Percentiles rank a stretch among this genome's conserved stretches.
Conservation (phyloP, 2,329 filamentous ascomycete genomes). For the Penicillium olsonii region DNA sequence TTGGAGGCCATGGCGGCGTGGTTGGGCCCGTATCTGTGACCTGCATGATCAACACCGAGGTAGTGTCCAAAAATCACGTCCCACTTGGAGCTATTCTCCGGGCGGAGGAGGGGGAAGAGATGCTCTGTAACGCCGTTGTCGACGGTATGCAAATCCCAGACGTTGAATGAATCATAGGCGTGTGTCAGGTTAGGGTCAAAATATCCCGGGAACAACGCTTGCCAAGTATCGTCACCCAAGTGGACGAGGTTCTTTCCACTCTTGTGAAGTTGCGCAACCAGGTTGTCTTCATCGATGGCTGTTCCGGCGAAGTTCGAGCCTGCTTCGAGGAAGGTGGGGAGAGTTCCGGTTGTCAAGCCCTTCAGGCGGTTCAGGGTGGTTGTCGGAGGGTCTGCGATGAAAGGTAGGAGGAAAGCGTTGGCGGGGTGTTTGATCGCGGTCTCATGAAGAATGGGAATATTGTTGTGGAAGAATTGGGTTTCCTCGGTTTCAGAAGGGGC, state of each 20-base stretch:
- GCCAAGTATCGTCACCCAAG: constrained; percentile 97
- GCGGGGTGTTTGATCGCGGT: constrained; percentile 71
- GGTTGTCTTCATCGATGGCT: constrained; percentile 89
- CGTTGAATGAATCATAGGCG: constrained; percentile 96
- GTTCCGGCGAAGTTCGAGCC: constrained; percentile 95
- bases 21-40: constrained; percentile 91
- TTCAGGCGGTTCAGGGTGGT: constrained; percentile 90
- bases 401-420: constrained; percentile 87
- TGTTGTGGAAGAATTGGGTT: constrained; percentile 76
- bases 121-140: constrained; percentile 94
- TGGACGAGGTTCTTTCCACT: constrained; percentile 81
- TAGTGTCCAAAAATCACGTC: constrained; percentile 95
- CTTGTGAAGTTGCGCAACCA: constrained; percentile 64
- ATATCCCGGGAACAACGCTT: constrained; percentile 86
- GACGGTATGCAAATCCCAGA: constrained; percentile 95
- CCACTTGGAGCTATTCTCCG: constrained; percentile 70
- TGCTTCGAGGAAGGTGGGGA: constrained; percentile 91
- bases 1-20: constrained; percentile 91
- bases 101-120: constrained; percentile 72
- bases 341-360: constrained; percentile 88
- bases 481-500: constrained; percentile 46
- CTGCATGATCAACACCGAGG: constrained; percentile 93
- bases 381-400: constrained; percentile 95
- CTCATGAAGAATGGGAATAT: constrained; percentile 83
- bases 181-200: constrained; percentile 84